Base-by-base conservation (phyloP, 2,329 filamentous ascomycete species). In the Parastagonospora avenae region DNA sequence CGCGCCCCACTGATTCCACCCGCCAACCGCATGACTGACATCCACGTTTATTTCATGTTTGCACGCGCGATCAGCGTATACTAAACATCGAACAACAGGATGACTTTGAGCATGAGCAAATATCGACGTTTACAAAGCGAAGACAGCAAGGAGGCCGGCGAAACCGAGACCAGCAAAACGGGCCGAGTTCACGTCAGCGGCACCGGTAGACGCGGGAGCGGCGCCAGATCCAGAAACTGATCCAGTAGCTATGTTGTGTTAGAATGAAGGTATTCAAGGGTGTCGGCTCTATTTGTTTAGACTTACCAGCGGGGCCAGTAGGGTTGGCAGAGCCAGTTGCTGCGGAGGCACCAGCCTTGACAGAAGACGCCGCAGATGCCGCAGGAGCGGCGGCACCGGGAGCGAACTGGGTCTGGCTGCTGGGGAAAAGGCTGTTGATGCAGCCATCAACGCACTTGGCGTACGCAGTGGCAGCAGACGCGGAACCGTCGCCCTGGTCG, bases 401-500 rank as follows among this genome's bases (percentile, higher is more conserved):
- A 36, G 39, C 52, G 33, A 50, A 55, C 10, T 56, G 57, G 30
- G 71, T 73, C 63, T 71, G 71, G 60, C 59, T 66, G 53, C 61
- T 74, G 64, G 80, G 76, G 74, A 79, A 82, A 63, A 77, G 70
- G 54, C 71, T 76, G 65, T 66, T 74, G 68, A 79, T 79, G 74
- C 82, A 84, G 50, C 65, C 62, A 45, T 77, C 70, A 63, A 80
- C 74, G 67, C 82, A 84, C 41, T 73, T 55, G 53, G 75, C 73
- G 59, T 78, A 84, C 51, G 70, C 70, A 45, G 76, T 56, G 30
- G 76, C 79, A 52, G 77, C 80, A 10, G 66, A 67, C 2, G 75
- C 65, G 28, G 77, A 74, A 38, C 81, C 80, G 55, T 76, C 74
- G 47, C 81, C 81, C 73, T 83, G 80, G 49, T 79, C 76, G 67